Base-by-base conservation (phyloP, 164 flowering plant genomes). In the Macadamia integrifolia region DNA sequence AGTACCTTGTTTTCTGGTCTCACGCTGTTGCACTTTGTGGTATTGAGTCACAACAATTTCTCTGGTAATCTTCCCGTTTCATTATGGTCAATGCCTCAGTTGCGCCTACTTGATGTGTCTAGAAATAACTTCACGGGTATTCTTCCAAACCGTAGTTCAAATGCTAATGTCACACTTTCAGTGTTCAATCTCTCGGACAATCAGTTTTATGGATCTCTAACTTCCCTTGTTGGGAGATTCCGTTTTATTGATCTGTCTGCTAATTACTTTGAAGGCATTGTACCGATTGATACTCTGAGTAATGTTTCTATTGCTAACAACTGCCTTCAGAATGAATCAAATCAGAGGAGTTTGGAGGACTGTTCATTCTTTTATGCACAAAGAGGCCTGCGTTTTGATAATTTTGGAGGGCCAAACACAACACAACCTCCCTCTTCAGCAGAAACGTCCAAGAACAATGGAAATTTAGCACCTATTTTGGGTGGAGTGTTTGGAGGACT, bases 401-500 rank as follows among this genome's bases (percentile, higher is more conserved):
- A 86, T 69, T 86, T 87, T 79, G 91, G 95, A 69, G 56, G 28
- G 9, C 86, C 86, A n/a, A 78, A 78, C 66, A 58, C 74, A 58
- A 72, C 83, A 7, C 68, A 66, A 62, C 77, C 83, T 42, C 62
- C 80, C 18, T 53, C 77, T 1, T 65, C 74, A 0, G 66, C 60
- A 29, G 64, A 42, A 40, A 66, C 2, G 30, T 32, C 66, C 53
- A 84, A 82, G 75, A 83, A 75, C 63, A 78, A 79, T 42, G 80
- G 61, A 58, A 64, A 46, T 7, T 69, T 66, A 70, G 74, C 35
- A 30, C 76, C 81, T 65, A 86, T 93, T 70, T 67, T 91, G 78
- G 88, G 76, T 3, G 86, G 84, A 9, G 90, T 88, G 62, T 72
- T 88, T 9, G 98, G 96, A 3, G 96, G 96, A 31, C 61, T 84